Conservation (phyloP, 441 rosid genomes). For the Mallotus repandus region DNA sequence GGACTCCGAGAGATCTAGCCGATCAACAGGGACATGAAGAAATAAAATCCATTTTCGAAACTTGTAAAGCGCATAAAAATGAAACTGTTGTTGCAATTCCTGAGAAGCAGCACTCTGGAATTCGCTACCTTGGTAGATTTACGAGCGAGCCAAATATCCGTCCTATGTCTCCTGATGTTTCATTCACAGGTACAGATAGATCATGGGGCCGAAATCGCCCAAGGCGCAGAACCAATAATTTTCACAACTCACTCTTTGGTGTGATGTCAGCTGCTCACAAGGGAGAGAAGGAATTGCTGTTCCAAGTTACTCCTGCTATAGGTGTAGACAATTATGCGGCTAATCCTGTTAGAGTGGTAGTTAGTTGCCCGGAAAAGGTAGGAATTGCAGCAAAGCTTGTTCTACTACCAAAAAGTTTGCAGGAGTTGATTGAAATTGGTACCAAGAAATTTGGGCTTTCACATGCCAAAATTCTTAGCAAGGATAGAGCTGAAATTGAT, state of each 20-base stretch:
- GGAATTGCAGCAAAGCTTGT: constrained; percentile 47
- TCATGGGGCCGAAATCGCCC: constrained; percentile 43
- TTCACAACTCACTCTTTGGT: constrained; percentile 70
- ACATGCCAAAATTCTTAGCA: constrained; percentile 44
- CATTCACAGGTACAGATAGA: constrained; percentile 31
- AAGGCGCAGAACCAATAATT: constrained; percentile 51
- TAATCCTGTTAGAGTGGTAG: constrained; percentile 43
- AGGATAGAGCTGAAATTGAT: constrained; percentile 64
- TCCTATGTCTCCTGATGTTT: constrained; percentile 32
- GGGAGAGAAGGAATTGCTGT: constrained; percentile 33
- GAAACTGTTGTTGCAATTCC: constrained; percentile 38
- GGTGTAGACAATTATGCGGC: neutral
- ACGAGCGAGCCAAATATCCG: constrained; percentile 52
- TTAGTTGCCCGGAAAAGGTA: constrained; percentile 55
- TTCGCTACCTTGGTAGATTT: constrained; percentile 47
- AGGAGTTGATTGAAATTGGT: constrained; percentile 54
- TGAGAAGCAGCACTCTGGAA: constrained; percentile 35
- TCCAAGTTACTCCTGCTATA: constrained; percentile 21
- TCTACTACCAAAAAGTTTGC: constrained; percentile 51
- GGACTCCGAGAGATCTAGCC: constrained; percentile 65
- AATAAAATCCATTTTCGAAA: constrained; percentile 44
- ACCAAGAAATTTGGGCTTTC: constrained; percentile 48
- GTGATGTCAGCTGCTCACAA: constrained; percentile 54
- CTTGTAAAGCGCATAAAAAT: constrained; percentile 26
- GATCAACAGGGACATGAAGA: constrained; percentile 86